phyloP scores from a whole-genome alignment of 768 basidiomycete genomes.

The Pleurotus sapidus region DNA sequence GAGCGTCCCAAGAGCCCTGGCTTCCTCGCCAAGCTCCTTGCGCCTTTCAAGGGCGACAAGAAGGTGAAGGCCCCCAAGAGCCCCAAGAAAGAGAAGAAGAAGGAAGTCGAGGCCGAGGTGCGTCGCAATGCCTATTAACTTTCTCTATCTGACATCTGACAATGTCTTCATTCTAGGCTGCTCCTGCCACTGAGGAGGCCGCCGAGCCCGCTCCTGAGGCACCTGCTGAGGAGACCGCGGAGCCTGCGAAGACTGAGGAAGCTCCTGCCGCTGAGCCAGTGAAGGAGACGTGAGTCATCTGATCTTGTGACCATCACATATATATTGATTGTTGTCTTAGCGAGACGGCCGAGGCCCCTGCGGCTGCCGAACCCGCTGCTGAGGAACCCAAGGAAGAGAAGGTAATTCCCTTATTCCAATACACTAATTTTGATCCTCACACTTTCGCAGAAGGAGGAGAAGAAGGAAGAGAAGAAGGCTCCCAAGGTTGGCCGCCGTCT shows the following conservation, averaged over 20 bases:
- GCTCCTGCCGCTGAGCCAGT: slow-evolving; percentile 49
- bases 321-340: slow-evolving; percentile 17
- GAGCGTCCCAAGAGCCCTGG: slow-evolving; percentile 80
- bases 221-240: slow-evolving; percentile 29
- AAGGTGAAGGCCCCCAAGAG: slow-evolving; percentile 68
- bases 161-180: slow-evolving; percentile 15
- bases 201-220: slow-evolving; percentile 33
- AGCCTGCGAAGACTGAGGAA: slow-evolving; percentile 45
- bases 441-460: slow-evolving; percentile 45
- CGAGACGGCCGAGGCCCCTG: slow-evolving; percentile 40
- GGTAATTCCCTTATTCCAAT: slow-evolving; percentile 27
- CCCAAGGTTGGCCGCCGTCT: slow-evolving; percentile 78
- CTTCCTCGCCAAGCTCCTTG: slow-evolving; percentile 74
- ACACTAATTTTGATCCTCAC: not conserved
- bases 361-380: slow-evolving; percentile 35
- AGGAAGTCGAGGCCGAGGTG: slow-evolving; percentile 60
- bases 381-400: slow-evolving; percentile 61
- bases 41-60: slow-evolving; percentile 72
- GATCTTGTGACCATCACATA: not conserved
- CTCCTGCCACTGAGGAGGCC: slow-evolving; percentile 35
- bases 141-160: not conserved
- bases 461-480: slow-evolving; percentile 39
- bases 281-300: slow-evolving; percentile 64
- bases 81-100: slow-evolving; percentile 82
- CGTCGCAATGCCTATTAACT: slow-evolving; percentile 10